phyloP scores from a whole-genome alignment of 2,329 filamentous ascomycete genomes.

The Ophiosphaerella herpotricha region DNA sequence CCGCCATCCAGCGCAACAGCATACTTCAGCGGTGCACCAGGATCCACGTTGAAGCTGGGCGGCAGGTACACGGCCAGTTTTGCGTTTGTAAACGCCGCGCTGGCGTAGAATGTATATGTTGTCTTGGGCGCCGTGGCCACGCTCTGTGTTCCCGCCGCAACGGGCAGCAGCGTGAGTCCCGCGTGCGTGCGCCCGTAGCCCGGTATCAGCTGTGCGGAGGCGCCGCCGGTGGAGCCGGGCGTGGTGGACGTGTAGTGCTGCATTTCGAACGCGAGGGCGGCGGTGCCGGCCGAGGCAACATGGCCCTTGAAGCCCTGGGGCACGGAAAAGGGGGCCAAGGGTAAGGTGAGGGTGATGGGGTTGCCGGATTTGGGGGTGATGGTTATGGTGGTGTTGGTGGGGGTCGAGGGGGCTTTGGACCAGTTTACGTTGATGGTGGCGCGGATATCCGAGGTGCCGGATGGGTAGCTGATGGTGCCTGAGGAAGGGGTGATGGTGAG shows the following conservation, averaged over 20 bases:
- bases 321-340: slow-evolving; percentile 18
- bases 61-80: slow-evolving; percentile 43
- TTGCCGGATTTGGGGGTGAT: slow-evolving; percentile 24
- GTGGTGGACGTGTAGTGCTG: slow-evolving; percentile 16
- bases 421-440: slow-evolving; percentile 29
- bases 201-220: slow-evolving; percentile 18
- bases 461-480: slow-evolving; percentile 31
- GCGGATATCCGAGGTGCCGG: slow-evolving; percentile 28
- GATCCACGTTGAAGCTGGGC: slow-evolving; percentile 55
- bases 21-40: slow-evolving; percentile 51
- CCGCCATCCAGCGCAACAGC: slow-evolving; percentile 51
- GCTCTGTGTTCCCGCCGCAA: slow-evolving; percentile 19
- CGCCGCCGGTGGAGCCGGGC: not conserved
- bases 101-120: slow-evolving; percentile 23
- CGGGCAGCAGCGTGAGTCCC: slow-evolving; percentile 24
- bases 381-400: slow-evolving; percentile 16
- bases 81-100: slow-evolving; percentile 11
- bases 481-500: slow-evolving; percentile 20
- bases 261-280: slow-evolving; percentile 30
- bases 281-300: slow-evolving; percentile 23
- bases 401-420: slow-evolving; percentile 20
- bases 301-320: slow-evolving; percentile 25
- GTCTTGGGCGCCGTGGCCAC: slow-evolving; percentile 17
- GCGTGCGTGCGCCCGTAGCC: slow-evolving; percentile 33
- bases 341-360: slow-evolving; percentile 20